Conservation (phyloP, 805 yeast genomes). For the Nakazawaea wickerhamii region DNA sequence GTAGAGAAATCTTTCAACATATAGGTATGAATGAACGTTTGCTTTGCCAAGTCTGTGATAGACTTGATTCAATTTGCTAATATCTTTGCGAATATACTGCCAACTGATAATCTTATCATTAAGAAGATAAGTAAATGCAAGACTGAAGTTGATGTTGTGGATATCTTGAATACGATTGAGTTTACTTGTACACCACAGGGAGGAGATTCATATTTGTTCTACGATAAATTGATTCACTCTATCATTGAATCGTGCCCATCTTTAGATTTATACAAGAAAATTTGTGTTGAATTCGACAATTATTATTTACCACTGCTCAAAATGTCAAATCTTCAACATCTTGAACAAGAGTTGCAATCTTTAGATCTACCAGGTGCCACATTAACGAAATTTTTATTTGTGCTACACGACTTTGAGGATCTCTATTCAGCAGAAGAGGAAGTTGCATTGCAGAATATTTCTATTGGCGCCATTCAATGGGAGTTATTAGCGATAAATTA, state of each 20-base stretch:
- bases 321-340: neutral
- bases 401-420: constrained; percentile 1
- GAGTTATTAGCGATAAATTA: neutral
- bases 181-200: neutral
- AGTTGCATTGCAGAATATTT: neutral
- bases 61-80: neutral
- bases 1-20: neutral
- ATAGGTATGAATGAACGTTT: neutral
- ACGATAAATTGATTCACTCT: neutral
- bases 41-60: constrained; percentile 2
- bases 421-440: neutral
- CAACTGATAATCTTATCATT: neutral
- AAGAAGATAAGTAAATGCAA: no score
- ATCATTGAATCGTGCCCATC: neutral
- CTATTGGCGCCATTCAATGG: neutral
- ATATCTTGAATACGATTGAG: neutral
- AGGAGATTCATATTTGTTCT: constrained; percentile 6
- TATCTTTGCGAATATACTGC: neutral
- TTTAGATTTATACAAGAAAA: neutral
- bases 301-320: neutral
- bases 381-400: neutral
- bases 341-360: neutral
- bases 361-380: neutral
- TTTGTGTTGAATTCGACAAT: neutral
- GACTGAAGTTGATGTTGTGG: neutral